phyloP scores from a whole-genome alignment of 1,139 yeast genomes.

The Trichomonascaceae sp. region DNA sequence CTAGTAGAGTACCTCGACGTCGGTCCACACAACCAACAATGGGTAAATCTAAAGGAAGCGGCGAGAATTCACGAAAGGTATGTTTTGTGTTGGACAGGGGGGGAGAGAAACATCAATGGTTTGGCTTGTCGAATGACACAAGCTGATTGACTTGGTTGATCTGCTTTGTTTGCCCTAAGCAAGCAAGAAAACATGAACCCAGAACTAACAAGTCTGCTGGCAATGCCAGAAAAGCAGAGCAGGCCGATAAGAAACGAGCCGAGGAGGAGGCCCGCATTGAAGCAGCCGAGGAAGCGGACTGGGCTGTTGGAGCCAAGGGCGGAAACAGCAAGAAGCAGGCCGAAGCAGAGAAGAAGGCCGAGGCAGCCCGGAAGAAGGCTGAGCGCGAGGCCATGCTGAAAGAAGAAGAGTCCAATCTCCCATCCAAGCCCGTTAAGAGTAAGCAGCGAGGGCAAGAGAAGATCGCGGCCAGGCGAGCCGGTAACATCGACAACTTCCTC shows the following conservation, averaged over 20 bases:
- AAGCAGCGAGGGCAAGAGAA: constrained; percentile 64
- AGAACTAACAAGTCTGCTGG: constrained; percentile 37
- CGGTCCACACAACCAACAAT: too few species aligned
- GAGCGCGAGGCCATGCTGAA: constrained; percentile 31
- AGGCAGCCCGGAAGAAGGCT: constrained; percentile 29
- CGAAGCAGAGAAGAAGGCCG: constrained; percentile 28
- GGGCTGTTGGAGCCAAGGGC: constrained; percentile 67
- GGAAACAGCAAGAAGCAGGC: constrained; percentile 57
- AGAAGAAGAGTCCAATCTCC: constrained; percentile 56
- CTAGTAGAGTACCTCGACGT: too few species aligned
- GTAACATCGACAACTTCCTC: constrained; percentile 43
- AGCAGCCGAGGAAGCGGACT: constrained; percentile 47
- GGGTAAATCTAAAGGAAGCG: constrained; percentile 42
- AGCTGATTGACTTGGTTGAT: too few species aligned
- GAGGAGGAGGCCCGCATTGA: constrained; percentile 37
- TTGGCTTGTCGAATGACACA: too few species aligned
- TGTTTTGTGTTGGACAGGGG: constrained; percentile 3
- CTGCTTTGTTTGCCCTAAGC: too few species aligned
- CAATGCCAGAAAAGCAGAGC: constrained; percentile 57
- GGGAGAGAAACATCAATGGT: too few species aligned
- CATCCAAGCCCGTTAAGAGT: constrained; percentile 39
- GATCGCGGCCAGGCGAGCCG: constrained; percentile 48
- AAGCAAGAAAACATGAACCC: too few species aligned
- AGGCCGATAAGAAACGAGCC: constrained; percentile 46
- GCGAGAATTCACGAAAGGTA: constrained; percentile 44